Base-by-base conservation (phyloP, 2,329 filamentous ascomycete genomes). In the Fusarium buharicum region DNA sequence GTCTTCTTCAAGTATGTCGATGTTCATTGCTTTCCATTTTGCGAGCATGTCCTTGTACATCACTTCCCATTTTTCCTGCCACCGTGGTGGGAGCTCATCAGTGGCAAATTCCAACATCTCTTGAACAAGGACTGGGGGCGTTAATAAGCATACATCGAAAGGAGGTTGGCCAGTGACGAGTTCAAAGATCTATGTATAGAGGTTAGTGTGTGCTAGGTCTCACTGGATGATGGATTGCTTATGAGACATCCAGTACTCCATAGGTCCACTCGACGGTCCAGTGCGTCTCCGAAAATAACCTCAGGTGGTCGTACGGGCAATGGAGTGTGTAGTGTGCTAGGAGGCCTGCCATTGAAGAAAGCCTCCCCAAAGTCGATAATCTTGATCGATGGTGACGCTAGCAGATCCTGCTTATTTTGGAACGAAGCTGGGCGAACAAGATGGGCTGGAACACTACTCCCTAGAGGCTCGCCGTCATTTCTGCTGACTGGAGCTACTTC, bases 291-390 rank as follows among this genome's bases (percentile, higher is more conserved):
- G 16, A 71, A 68, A 12, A 69, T n/a, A 4, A 67, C 18, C 30
- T 71, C 68, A 27, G 68, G 64, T 14, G 66, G 53, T 1, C 64
- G 57, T 17, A 68, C 36, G 40, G 64, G 3, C 9, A 61, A 34
- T 9, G 68, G 61, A 1, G 66, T 70, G 18, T 62, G 50, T 1
- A 64, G 34, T 16, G 50, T 67, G 1, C 1, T 30, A 1, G 64
- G 64, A 0, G 48, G 8, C 3, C 55, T 37, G 0, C 18, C 22
- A 1, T 40, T 17, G n/a, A 64, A 59, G 36, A 70, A 69, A 2
- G 59, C 38, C 40, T 68, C 57, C 17, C 66, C 67, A 10, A 67
- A 70, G 28, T 70, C 68, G 31, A 70, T 62, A 0, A 70, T 63
- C 28, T 66, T 70, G 27, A 69, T 33, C 0, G 55, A 59, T 13